phyloP scores from a whole-genome alignment of 441 rosid genomes.

The Metrosideros polymorpha region DNA sequence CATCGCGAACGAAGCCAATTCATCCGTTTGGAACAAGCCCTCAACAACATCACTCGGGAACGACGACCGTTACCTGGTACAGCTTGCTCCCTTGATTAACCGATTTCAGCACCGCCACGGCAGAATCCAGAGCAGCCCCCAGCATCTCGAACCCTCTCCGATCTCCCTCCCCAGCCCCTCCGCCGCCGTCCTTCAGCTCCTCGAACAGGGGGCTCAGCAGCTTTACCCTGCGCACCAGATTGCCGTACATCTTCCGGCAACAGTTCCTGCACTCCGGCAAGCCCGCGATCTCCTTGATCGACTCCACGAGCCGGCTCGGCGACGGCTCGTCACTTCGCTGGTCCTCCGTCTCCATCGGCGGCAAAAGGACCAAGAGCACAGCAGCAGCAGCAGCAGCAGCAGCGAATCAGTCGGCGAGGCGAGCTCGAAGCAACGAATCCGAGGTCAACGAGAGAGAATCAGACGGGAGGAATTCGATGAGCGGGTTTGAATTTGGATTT shows the following conservation, averaged over 20 bases:
- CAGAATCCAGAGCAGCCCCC: conserved; percentile 46
- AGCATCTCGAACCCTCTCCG: conserved; percentile 41
- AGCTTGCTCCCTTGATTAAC: conserved; percentile 69
- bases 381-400: background rate
- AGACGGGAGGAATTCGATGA: background rate
- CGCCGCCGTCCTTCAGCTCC: conserved; percentile 53
- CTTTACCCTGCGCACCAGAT: conserved; percentile 81
- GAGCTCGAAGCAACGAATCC: background rate
- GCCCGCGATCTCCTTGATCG: conserved; percentile 50
- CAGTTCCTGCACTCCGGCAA: conserved; percentile 46
- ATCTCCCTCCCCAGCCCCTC: conserved; percentile 28
- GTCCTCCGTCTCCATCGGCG: conserved; percentile 31
- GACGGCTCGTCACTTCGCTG: conserved; percentile 21
- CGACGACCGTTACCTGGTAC: conserved; percentile 37
- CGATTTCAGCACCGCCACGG: conserved; percentile 49
- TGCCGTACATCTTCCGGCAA: conserved; percentile 63
- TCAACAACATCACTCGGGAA: background rate
- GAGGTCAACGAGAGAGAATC: background rate
- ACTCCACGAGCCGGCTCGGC: conserved; percentile 36
- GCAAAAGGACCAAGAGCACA: background rate
- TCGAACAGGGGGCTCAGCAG: conserved; percentile 89
- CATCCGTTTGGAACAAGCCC: background rate
- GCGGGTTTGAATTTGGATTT: background rate
- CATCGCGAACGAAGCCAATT: background rate
- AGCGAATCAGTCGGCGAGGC: background rate